Evolutionary conservation across 2,329 filamentous ascomycete species (phyloP).

Genomic region (Trichoderma cornu-damae): DNA sequence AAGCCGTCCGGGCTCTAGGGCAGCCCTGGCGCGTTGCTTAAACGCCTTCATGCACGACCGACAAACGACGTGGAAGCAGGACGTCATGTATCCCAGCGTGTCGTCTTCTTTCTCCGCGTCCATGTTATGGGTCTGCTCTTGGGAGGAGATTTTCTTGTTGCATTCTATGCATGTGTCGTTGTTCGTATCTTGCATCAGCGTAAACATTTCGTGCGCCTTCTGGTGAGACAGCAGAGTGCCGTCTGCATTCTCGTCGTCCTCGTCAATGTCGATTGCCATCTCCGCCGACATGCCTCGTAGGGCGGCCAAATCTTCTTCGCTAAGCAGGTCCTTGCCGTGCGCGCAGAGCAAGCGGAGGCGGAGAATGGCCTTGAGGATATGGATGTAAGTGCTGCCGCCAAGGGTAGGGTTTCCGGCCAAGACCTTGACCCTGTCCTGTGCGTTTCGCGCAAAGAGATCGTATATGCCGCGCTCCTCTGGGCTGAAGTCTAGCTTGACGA

Average conservation of each 20-base stretch:
- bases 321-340: conserved; percentile 86
- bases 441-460: conserved; percentile 76
- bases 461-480: conserved; percentile 72
- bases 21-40: conserved; percentile 46
- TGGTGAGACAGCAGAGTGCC: conserved; percentile 57
- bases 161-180: conserved; percentile 70
- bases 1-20: conserved; percentile 34
- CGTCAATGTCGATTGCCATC: conserved; percentile 84
- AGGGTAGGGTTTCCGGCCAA: conserved; percentile 58
- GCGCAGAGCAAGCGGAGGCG: conserved; percentile 86
- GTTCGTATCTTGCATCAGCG: conserved; percentile 76
- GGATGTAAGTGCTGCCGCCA: conserved; percentile 84
- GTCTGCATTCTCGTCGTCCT: conserved; percentile 64
- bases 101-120: conserved; percentile 55
- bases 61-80: conserved; percentile 84
- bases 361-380: conserved; percentile 86
- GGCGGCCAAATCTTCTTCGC: conserved; percentile 72
- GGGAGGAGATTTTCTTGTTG: conserved; percentile 55
- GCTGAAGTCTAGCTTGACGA: conserved; percentile 70
- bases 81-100: conserved; percentile 71
- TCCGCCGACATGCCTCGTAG: conserved; percentile 77
- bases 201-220: conserved; percentile 80
- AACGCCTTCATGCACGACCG: conserved; percentile 62
- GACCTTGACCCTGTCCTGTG: conserved; percentile 71
- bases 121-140: conserved; percentile 50